Conservation (phyloP, 306 rosid genomes). For the Castanea mollissima region DNA sequence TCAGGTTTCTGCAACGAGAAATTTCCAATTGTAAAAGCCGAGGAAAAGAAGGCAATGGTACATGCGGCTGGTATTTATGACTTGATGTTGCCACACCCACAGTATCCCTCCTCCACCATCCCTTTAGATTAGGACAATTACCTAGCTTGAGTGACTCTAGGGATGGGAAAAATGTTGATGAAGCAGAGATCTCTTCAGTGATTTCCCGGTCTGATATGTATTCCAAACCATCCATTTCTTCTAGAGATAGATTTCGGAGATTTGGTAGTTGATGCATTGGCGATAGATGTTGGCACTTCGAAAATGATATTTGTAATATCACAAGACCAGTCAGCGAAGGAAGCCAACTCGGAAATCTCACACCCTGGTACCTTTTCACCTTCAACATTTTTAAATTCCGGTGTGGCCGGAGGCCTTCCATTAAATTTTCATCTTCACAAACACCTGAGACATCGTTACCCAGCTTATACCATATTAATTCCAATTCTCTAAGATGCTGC, state of each 20-base stretch:
- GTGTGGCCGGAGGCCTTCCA: neutral
- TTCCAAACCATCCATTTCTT: too few relatives aligned
- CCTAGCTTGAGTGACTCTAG: too few relatives aligned
- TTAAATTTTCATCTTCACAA: neutral
- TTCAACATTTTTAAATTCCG: neutral
- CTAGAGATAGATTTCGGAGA: neutral
- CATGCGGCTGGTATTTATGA: too few relatives aligned
- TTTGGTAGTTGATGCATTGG: neutral
- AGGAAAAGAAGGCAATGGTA: too few relatives aligned
- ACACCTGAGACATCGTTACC: too few relatives aligned
- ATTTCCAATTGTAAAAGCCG: too few relatives aligned
- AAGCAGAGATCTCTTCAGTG: too few relatives aligned
- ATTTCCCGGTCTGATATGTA: too few relatives aligned
- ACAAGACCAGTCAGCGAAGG: neutral
- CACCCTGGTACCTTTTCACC: neutral
- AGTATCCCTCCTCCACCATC: too few relatives aligned
- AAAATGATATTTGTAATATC: neutral
- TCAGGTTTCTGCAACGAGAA: rapidly evolving
- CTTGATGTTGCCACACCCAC: too few relatives aligned
- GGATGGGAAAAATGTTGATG: too few relatives aligned
- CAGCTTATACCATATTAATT: neutral
- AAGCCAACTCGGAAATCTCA: neutral
- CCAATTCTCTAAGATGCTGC: neutral
- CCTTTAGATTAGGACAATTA: too few relatives aligned
- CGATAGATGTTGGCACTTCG: neutral